Evolutionary conservation across 2,329 filamentous ascomycete genomes (phyloP), one percentile per base, ranked within the genome.

Genomic region (Salinomyces thailandicus): DNA sequence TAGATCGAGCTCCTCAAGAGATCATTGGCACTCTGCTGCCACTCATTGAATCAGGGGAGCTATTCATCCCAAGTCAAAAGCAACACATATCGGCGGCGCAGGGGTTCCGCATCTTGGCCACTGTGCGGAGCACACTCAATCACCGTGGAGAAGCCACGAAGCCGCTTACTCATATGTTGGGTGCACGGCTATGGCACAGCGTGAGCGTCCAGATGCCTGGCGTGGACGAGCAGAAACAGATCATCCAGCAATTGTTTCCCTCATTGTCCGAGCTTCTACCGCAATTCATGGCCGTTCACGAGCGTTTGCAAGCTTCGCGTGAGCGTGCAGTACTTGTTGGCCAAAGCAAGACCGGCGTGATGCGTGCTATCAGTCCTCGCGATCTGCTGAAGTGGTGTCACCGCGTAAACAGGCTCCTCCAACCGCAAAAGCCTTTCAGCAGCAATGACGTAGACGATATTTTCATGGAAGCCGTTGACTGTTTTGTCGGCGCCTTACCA

Each of bases 341-440:
- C 0, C 66, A 63, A 39, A 73, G 54, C 57, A 75, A 53, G 61
- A 74, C 55, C 62, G 73, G 50, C 57, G 74, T 62, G 44, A 68
- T 73, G 8, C 73, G 80, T 40, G 71, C 76, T 18, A 68, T 79
- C 15, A 83, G 75, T 19, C 71, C 84, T 18, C 70, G 82, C 47
- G 91, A 96, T 58, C 67, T 98, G 7, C 68, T 98, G 38, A 96
- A 95, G 57, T 93, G 91, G 80, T 94, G 86, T 51, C 74, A 77
- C 31, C 75, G 91, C 41, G 67, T 95, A 15, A 70, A 78, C 34
- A 68, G 73, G 35, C 73, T 85, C 12, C 64, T 95, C 15, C 53
- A 69, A 37, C 60, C 69, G 6, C 66, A 72, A 8, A 74, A 77
- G 1, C 75, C 76, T 15, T 79, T 72, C 45, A 80, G 73, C 16